Evolutionary conservation across 2,329 filamentous ascomycete genomes (phyloP).

Genomic region (Neofusicoccum laricinum): DNA sequence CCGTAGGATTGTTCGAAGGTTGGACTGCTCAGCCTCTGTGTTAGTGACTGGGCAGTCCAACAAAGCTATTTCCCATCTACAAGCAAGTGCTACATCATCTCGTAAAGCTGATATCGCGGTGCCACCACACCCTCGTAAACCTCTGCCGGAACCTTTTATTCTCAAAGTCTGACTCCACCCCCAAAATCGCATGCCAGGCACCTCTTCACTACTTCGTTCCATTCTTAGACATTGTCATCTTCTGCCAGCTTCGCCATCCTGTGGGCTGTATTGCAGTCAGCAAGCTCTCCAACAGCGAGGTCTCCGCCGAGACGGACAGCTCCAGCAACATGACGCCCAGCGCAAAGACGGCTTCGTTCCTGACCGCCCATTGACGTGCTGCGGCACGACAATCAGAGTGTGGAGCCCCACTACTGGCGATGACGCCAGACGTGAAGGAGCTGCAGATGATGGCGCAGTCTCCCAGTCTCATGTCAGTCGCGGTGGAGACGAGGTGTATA

Average conservation of each 20-base stretch:
- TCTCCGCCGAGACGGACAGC: background rate
- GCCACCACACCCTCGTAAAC: background rate
- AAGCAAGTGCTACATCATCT: background rate
- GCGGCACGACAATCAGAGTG: background rate
- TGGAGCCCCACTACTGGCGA: background rate
- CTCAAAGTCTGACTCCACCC: background rate
- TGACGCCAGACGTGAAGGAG: background rate
- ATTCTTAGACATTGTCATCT: background rate
- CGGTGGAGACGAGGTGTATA: background rate
- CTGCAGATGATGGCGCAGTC: constrained; percentile 2
- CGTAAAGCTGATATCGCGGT: background rate
- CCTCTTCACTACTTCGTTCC: background rate
- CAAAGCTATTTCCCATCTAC: background rate
- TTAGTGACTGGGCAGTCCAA: background rate
- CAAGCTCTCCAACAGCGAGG: background rate
- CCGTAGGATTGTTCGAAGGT: background rate
- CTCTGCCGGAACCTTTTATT: background rate
- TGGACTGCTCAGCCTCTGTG: background rate
- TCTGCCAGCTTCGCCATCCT: background rate
- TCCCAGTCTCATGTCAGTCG: background rate
- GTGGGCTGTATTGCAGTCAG: background rate
- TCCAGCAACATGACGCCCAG: background rate
- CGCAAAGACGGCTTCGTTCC: background rate
- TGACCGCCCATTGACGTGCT: background rate
- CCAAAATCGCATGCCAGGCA: background rate